Conservation (phyloP, 1,284 basidiomycete species). For the Chondrostereum purpureum region DNA sequence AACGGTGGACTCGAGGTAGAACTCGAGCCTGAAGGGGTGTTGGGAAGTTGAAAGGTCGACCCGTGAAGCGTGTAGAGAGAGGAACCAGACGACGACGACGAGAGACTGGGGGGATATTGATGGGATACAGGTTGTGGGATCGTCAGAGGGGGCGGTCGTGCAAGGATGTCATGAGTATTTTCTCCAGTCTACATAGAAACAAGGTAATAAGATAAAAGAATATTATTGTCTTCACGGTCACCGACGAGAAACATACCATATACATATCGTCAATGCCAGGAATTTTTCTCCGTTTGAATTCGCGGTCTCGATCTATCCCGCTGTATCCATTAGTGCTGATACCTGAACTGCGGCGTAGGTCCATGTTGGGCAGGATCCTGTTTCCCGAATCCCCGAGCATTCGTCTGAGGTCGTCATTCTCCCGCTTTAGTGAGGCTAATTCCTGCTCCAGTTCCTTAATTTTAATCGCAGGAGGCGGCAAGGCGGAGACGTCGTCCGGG, state of each 20-base stretch:
- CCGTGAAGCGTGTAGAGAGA: slow-evolving; percentile 45
- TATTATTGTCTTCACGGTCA: slow-evolving; percentile 2
- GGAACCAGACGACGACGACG: slow-evolving; percentile 23
- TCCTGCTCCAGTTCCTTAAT: slow-evolving; percentile 75
- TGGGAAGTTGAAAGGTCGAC: slow-evolving; percentile 52
- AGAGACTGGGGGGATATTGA: slow-evolving; percentile 29
- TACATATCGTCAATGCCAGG: slow-evolving; percentile 47
- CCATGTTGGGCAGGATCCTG: slow-evolving; percentile 28
- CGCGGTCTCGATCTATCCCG: slow-evolving; percentile 39
- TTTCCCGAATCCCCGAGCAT: slow-evolving; percentile 41
- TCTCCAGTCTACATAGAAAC: slow-evolving; percentile 35
- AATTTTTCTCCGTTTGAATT: slow-evolving; percentile 53
- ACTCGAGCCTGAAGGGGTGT: slow-evolving; percentile 67
- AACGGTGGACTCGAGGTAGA: slow-evolving; percentile 69
- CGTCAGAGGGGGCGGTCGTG: slow-evolving; percentile 54
- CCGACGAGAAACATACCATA: slow-evolving; percentile 32
- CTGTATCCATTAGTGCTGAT: slow-evolving; percentile 2
- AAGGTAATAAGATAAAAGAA: not conserved
- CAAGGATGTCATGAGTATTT: slow-evolving; percentile 33
- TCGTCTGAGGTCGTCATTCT: slow-evolving; percentile 62
- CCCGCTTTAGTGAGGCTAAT: slow-evolving; percentile 57
- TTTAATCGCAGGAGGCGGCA: slow-evolving; percentile 62
- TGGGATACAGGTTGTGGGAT: slow-evolving; percentile 34
- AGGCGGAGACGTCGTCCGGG: slow-evolving; percentile 60
- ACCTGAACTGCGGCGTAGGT: slow-evolving; percentile 30